Evolutionary conservation across 768 basidiomycete species (phyloP), one percentile per base, ranked within the genome.

Genomic region (Russula foetens): DNA sequence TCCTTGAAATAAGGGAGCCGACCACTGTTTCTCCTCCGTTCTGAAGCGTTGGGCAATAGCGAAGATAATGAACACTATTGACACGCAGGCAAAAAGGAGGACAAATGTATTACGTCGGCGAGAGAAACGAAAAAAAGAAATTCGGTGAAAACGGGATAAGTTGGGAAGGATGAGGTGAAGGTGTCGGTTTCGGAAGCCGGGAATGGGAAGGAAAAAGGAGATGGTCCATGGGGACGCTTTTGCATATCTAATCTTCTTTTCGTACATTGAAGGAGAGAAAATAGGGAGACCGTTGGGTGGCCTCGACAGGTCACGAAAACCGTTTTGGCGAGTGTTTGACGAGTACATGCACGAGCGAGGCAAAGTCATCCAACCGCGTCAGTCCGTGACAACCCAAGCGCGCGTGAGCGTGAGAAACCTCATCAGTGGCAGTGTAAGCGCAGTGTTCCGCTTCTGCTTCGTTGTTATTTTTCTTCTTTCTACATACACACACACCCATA

Each of bases 41-140:
- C 80, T 81, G 69, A 86, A 86, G 54, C 81, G 80, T 64, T 81
- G 82, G 5, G 79, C 76, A 35, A 88, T 73, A 7, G 84, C 81
- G 63, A 86, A 82, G n/a, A 80, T 68, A 45, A 80, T 73, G 66
- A 85, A 80, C n/a, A 82, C 56, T 45, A 79, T 66, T 55, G 73
- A 71, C 38, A 83, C 48, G 67, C 84, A 67, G 26, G 75, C 73
- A 53, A 83, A 33, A 51, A 75, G 76, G 24, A 88, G 71, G 41
- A 86, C 65, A 53, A 83, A 64, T 15, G 78, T 77, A 3, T 85
- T 84, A 62, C 82, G 74, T 71, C 79, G 78, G 61, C 83, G 77
- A 33, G 84, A 84, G 67, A 86, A 81, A 51, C 81, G 83, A 53
- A 78, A 71, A 56, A 82, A 71, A 60, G 75, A 77, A 66, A 78